phyloP scores from a whole-genome alignment of 805 yeast species.

The Isabelozyma rhagii region DNA sequence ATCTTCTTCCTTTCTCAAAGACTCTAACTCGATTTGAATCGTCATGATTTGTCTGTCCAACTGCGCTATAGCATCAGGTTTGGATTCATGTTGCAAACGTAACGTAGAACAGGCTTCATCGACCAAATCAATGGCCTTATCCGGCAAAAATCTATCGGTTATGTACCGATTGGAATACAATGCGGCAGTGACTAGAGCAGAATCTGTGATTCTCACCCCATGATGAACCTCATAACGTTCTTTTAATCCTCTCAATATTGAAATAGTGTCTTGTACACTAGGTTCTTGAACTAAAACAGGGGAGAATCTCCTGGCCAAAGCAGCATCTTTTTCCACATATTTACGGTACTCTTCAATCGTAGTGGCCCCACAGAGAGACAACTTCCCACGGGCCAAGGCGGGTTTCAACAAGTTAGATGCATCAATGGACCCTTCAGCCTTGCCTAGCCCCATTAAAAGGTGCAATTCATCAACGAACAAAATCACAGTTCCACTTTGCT shows the following conservation, averaged over 20 bases:
- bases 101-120: constrained; percentile 97
- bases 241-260: constrained; percentile 88
- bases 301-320: constrained; percentile 90
- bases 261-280: constrained; percentile 82
- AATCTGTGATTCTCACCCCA: constrained; percentile 91
- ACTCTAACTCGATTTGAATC: constrained; percentile 90
- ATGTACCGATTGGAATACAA: constrained; percentile 85
- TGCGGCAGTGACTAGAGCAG: constrained; percentile 93
- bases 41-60: constrained; percentile 90
- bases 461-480: constrained; percentile 91
- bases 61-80: constrained; percentile 90
- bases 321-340: constrained; percentile 94
- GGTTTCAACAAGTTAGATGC: constrained; percentile 93
- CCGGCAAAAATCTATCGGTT: constrained; percentile 89
- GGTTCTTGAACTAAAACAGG: constrained; percentile 87
- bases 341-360: constrained; percentile 90
- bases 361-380: constrained; percentile 95
- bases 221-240: constrained; percentile 96
- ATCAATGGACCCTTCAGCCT: constrained; percentile 92
- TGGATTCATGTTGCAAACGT: constrained; percentile 92
- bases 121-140: constrained; percentile 92
- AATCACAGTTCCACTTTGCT: constrained; percentile 69
- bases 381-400: constrained; percentile 84
- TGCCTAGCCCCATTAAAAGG: constrained; percentile 84
- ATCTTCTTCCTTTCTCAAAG: constrained; percentile 89